Evolutionary conservation across 176 grass and related monocot species (phyloP).

Genomic region (Tillandsia fasciculata): DNA sequence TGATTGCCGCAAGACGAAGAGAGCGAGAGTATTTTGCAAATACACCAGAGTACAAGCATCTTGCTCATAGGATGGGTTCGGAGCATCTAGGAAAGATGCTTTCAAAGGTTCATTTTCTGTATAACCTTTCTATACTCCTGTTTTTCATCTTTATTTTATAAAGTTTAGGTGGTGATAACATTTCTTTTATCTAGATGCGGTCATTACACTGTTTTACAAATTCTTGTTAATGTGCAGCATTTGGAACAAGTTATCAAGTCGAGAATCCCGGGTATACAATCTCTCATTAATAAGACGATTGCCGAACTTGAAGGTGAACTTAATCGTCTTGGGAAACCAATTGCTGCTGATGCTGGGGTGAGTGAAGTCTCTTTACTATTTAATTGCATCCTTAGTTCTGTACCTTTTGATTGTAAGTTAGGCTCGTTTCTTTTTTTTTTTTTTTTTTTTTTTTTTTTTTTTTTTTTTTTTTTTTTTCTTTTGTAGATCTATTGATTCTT

Average conservation of each 20-base stretch:
- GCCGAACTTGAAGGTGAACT: slow-evolving; percentile 94
- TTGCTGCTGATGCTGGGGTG: slow-evolving; percentile 94
- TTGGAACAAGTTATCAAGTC: slow-evolving; percentile 97
- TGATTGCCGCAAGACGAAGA: slow-evolving; percentile 93
- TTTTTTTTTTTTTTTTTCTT: too few relatives aligned
- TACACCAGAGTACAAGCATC: slow-evolving; percentile 86
- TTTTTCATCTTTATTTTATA: background rate
- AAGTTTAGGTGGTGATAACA: background rate
- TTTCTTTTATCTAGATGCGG: background rate
- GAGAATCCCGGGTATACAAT: slow-evolving; percentile 87
- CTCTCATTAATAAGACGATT: slow-evolving; percentile 96
- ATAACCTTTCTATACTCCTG: background rate
- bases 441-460: too few relatives aligned
- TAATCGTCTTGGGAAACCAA: slow-evolving; percentile 88
- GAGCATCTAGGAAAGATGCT: slow-evolving; percentile 95
- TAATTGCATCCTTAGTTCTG: background rate
- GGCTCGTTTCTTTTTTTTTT: too few relatives aligned
- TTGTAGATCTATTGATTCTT: too few relatives aligned
- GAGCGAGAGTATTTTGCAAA: slow-evolving; percentile 85
- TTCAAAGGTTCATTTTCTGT: slow-evolving; percentile 48
- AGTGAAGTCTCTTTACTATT: slow-evolving; percentile 13
- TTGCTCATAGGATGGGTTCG: slow-evolving; percentile 86
- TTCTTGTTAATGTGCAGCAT: slow-evolving; percentile 40
- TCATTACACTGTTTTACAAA: background rate
- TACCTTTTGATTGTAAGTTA: background rate